These are phyloP conservation scores for Diddensiella santjacobensis DNA, from an alignment of 805 yeast species.

Conservation along the genomic window DNA sequence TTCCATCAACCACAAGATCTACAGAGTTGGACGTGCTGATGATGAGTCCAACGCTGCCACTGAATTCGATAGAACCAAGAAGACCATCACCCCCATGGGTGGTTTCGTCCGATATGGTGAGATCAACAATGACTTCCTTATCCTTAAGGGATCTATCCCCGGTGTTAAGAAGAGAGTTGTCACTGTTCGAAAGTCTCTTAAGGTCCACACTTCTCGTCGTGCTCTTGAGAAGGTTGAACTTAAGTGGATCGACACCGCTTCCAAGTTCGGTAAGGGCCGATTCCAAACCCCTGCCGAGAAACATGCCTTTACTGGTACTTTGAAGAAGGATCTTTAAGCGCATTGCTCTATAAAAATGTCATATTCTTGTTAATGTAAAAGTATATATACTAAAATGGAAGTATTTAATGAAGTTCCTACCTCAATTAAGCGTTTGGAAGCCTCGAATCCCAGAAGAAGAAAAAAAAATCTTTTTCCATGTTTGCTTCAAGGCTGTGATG, in stretches of 20 bases:
- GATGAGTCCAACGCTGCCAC: conserved; percentile 96
- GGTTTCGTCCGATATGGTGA: conserved; percentile 99
- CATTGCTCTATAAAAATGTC: too few species aligned
- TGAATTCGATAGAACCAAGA: conserved; percentile 98
- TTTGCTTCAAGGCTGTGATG: too few species aligned
- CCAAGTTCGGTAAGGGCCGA: conserved; percentile 99
- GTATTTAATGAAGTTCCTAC: not conserved
- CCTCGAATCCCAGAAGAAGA: too few species aligned
- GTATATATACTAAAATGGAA: not conserved
- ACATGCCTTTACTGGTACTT: conserved; percentile 99
- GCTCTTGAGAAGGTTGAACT: conserved; percentile 94
- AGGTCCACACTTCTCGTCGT: conserved; percentile 96
- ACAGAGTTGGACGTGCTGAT: conserved; percentile 97
- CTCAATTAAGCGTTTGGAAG: too few species aligned
- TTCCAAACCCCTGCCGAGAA: conserved; percentile 99
- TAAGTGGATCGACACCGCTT: conserved; percentile 99
- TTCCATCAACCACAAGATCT: conserved; percentile 99
- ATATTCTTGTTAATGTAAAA: not conserved
- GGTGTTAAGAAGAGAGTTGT: conserved; percentile 99
- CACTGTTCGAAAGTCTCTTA: conserved; percentile 97
- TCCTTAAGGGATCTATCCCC: conserved; percentile 98
- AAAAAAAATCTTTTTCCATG: not conserved
- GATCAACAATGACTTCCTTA: conserved; percentile 94
- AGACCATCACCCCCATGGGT: conserved; percentile 99
- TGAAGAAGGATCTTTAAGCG: conserved; percentile 83